These are phyloP conservation scores for Colletotrichum orbiculare DNA, from an alignment of 2,329 filamentous ascomycete genomes.

Conservation along the genomic window DNA sequence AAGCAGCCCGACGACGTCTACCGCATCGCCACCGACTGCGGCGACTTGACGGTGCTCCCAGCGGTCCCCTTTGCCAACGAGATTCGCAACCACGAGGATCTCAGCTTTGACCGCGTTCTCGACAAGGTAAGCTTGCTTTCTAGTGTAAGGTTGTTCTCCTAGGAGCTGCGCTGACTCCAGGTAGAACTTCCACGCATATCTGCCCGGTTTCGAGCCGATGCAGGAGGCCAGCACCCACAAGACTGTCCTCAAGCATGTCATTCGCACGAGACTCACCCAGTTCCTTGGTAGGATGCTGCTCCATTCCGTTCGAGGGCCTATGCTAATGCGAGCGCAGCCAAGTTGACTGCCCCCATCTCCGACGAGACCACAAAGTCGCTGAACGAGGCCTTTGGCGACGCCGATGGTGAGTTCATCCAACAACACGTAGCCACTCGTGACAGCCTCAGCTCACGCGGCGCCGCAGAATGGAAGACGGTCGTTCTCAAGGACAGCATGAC, in stretches of 20 bases:
- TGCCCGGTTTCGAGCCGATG: conserved; percentile 28
- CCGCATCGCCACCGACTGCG: conserved; percentile 23
- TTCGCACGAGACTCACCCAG: conserved; percentile 33
- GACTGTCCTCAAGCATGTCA: conserved; percentile 24
- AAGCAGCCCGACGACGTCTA: conserved; percentile 17
- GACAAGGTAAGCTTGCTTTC: conserved; percentile 12
- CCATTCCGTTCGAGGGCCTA: no score
- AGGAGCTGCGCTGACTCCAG: no score
- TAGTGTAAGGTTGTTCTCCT: neutral
- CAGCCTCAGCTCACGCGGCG: no score
- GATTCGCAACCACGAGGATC: conserved; percentile 32
- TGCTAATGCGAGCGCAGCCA: conserved; percentile 17
- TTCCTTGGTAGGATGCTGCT: conserved; percentile 17
- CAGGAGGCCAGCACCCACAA: conserved; percentile 27
- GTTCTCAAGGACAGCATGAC: conserved; percentile 23
- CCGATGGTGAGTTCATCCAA: neutral
- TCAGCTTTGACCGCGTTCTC: conserved; percentile 31
- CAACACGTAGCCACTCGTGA: rapidly evolving
- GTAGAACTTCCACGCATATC: conserved; percentile 27
- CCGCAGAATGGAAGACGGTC: conserved; percentile 33
- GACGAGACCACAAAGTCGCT: conserved; percentile 29
- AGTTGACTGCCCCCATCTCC: conserved; percentile 26
- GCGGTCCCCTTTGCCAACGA: conserved; percentile 32
- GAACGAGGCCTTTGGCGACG: conserved; percentile 16
- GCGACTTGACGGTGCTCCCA: conserved; percentile 30